Base-by-base conservation (phyloP, 2,329 filamentous ascomycete genomes). In the Orbilia oligospora region DNA sequence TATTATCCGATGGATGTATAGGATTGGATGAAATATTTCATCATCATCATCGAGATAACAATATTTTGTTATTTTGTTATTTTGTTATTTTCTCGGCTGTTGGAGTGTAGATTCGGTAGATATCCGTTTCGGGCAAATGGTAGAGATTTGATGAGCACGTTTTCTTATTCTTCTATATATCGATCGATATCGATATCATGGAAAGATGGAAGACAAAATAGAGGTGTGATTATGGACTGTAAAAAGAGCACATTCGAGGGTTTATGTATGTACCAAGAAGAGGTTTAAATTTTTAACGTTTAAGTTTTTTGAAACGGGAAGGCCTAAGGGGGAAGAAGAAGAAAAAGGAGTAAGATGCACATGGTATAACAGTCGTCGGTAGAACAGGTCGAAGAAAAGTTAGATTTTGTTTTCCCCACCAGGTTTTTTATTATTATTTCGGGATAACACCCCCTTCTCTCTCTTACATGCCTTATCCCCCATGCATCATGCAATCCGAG, bases 11-110 rank as follows among this genome's bases (percentile, higher is more conserved):
- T 75, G 53, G 5, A 4, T 33, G 63, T 27, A 33, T 55, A 27
- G 71, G 71, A 68, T 75, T 75, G 71, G 71, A 73, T 27, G 64
- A 46, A 75, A n/a, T 36, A 67, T 55, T 67, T 41, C 33, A 53
- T 67, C 30, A 55, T 55, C 48, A 30, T 33, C 5, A 30, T 30
- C n/a, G 27, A 18, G 8, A 22, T 14, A 18, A 41, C 2, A 41
- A 41, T 16, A 41, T 16, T 41, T 10, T 30, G n/a, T n/a, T n/a
- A 10, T 38, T 38, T 20, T 41, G 20, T 61, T 36, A 41, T 36
- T 49, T 49, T 9, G 18, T 20, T 30, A n/a, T 56, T 55, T n/a
- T n/a, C n/a, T 56, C 27, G 51, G 51, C 20, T 51, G 48, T 30
- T 63, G 41, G 44, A 41, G 56, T n/a, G n/a, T 46, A 20, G 2